A percentile compares a stretch with the other conserved stretches of the same genome.
These are phyloP conservation scores for Microcos paniculata DNA, from an alignment of 345 rosid species.

Conservation along the genomic window DNA sequence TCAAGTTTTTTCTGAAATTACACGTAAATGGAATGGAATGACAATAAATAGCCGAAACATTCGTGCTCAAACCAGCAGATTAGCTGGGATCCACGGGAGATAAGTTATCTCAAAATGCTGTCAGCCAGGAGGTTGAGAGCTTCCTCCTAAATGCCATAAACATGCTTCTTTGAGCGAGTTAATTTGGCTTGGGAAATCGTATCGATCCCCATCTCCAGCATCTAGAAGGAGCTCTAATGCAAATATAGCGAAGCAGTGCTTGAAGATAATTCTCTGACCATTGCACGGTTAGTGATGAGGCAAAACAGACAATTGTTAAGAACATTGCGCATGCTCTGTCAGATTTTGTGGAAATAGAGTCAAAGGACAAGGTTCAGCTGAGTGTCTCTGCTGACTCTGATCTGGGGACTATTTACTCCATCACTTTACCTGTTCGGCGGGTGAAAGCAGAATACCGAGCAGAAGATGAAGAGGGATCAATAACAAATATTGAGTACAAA, in stretches of 20 bases:
- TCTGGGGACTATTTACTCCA: slow-evolving; percentile 90
- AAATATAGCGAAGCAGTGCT: slow-evolving; percentile 86
- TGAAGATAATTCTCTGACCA: slow-evolving; percentile 98
- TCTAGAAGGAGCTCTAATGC: slow-evolving; percentile 85
- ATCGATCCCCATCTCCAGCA: slow-evolving; percentile 76
- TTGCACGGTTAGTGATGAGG: slow-evolving; percentile 92
- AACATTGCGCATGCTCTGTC: slow-evolving; percentile 76
- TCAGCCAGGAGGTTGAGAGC: too few relatives aligned
- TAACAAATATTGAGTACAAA: slow-evolving; percentile 74
- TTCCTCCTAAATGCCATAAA: too few relatives aligned
- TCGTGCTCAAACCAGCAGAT: too few relatives aligned
- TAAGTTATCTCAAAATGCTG: too few relatives aligned
- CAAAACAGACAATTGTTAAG: slow-evolving; percentile 77
- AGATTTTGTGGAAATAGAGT: slow-evolving; percentile 92
- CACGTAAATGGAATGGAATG: too few relatives aligned
- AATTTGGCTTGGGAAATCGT: too few relatives aligned
- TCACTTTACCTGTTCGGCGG: slow-evolving; percentile 86
- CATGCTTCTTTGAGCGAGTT: too few relatives aligned
- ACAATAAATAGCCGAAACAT: too few relatives aligned
- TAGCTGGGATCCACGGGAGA: too few relatives aligned
- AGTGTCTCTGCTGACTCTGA: slow-evolving; percentile 81
- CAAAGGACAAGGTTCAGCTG: slow-evolving; percentile 93
- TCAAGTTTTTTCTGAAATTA: too few relatives aligned
- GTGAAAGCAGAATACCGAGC: slow-evolving; percentile 86
- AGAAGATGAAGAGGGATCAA: slow-evolving; percentile 54